phyloP scores from a whole-genome alignment of 768 basidiomycete genomes.

The Hortiboletus flavorubellus region DNA sequence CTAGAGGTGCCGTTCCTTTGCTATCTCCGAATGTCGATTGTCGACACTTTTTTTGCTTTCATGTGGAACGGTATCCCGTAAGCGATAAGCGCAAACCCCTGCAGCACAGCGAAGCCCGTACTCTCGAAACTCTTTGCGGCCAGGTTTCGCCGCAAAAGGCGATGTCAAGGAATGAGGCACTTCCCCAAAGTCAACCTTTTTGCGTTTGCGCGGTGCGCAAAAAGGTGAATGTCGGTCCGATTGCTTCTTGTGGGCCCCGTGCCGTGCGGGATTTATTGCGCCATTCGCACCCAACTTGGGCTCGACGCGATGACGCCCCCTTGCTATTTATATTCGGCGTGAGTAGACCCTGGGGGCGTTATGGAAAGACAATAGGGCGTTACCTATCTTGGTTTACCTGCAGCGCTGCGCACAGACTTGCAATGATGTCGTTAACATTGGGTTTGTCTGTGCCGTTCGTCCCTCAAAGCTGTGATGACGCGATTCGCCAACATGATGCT shows the following conservation, averaged over 20 bases:
- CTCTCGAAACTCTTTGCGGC: background rate
- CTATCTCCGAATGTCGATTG: background rate
- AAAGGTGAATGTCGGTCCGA: conserved; percentile 4
- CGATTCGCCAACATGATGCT: background rate
- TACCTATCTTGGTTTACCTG: background rate
- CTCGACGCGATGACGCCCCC: background rate
- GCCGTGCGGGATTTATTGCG: background rate
- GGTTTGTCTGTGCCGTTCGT: background rate
- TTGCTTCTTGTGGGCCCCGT: background rate
- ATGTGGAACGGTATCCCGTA: background rate
- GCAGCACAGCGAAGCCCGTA: background rate
- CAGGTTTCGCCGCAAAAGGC: conserved; percentile 5
- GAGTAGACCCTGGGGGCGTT: background rate
- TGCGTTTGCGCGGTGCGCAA: background rate
- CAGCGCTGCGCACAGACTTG: background rate
- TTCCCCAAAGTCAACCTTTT: background rate
- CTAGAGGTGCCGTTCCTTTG: background rate
- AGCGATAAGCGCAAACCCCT: background rate
- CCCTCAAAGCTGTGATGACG: background rate
- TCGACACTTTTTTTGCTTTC: background rate
- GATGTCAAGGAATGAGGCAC: conserved; percentile 1
- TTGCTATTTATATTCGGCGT: background rate
- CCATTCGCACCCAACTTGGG: background rate
- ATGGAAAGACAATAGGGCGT: conserved; percentile 9
- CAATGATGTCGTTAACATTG: background rate